Base-by-base conservation (phyloP, 2,329 filamentous ascomycete genomes). In the Albophoma yamanashiensis region DNA sequence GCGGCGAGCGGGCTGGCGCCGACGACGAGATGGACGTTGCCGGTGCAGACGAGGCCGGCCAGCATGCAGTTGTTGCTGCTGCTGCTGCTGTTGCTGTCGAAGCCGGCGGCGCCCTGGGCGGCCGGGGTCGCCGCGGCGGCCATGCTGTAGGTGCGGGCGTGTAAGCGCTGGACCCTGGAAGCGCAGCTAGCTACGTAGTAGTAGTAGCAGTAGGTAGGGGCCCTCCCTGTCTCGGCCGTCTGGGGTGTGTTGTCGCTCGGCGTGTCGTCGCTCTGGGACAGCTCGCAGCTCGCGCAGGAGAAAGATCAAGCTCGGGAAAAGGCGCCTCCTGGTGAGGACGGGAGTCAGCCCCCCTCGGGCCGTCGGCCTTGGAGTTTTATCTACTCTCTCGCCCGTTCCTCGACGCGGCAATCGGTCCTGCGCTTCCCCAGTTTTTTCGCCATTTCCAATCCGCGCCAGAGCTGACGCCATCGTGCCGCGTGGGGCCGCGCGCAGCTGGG, bases 1-100 rank as follows among this genome's bases (percentile, higher is more conserved):
- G 89, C 88, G n/a, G 94, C 93, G 47, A 99, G 82, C 17, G 93
- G 86, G 68, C 92, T 94, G 40, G 88, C 87, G 61, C 94, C 94
- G 64, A 97, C 75, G 68, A 99, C 84, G 61, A 99, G 80, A 72
- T 99, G 94, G 47, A 92, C 74, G 69, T 91, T 88, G 56, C 78
- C 81, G 57, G 80, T 80, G 68, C 85, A 87, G 70, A 92, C 86
- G 65, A 88, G 80, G 56, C 89, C 86, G 55, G 89, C 88, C 56
- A 95, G 84, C 58, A 95, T 53, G 39, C 57, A 38, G 55, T 66
- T 58, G 55, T 14, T 42, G 43, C 1, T 4, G 43, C 3, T 25
- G 43, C n/a, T n/a, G n/a, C n/a, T n/a, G n/a, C n/a, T n/a, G 43
- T 7, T 4, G 43, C 3, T 25, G 43, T 9, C 31, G 42, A 14